These are phyloP conservation scores for Podaxis sp. DNA, from an alignment of 768 basidiomycete species.

Conservation along the genomic window DNA sequence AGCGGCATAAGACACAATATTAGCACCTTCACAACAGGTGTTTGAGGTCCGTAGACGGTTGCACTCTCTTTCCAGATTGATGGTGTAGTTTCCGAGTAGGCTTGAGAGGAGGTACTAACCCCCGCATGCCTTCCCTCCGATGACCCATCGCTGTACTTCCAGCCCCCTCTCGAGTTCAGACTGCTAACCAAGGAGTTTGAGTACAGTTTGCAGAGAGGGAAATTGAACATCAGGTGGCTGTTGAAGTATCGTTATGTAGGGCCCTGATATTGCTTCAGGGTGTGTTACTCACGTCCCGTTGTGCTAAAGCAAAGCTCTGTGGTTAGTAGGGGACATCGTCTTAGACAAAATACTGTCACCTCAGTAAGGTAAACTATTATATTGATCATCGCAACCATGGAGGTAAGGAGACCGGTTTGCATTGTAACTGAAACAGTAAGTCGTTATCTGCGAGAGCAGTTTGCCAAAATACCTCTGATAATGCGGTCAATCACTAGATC, in stretches of 20 bases:
- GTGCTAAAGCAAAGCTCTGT: not conserved
- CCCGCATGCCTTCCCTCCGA: not conserved
- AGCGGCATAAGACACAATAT: not conserved
- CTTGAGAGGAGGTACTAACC: not conserved
- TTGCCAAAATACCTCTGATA: conserved; percentile 30
- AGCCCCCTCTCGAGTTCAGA: conserved; percentile 26
- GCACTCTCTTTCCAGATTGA: not conserved
- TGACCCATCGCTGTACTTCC: not conserved
- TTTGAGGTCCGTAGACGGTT: too few species aligned
- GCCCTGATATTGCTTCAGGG: too few species aligned
- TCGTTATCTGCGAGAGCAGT: not conserved
- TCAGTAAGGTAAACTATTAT: conserved; percentile 30
- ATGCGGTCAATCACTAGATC: conserved; percentile 43
- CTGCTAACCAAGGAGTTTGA: conserved; percentile 41
- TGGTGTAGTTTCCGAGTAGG: not conserved
- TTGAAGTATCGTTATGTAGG: not conserved
- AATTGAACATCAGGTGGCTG: conserved; percentile 38
- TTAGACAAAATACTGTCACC: conserved; percentile 15
- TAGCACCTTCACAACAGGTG: too few species aligned
- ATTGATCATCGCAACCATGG: conserved; percentile 33
- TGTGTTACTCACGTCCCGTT: conserved; percentile 12
- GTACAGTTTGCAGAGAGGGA: conserved; percentile 40
- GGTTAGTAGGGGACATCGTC: not conserved
- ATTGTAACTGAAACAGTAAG: conserved; percentile 30
- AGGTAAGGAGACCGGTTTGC: conserved; percentile 36